Conservation (phyloP, 1,284 basidiomycete species). For the Volvariella surrecta region DNA sequence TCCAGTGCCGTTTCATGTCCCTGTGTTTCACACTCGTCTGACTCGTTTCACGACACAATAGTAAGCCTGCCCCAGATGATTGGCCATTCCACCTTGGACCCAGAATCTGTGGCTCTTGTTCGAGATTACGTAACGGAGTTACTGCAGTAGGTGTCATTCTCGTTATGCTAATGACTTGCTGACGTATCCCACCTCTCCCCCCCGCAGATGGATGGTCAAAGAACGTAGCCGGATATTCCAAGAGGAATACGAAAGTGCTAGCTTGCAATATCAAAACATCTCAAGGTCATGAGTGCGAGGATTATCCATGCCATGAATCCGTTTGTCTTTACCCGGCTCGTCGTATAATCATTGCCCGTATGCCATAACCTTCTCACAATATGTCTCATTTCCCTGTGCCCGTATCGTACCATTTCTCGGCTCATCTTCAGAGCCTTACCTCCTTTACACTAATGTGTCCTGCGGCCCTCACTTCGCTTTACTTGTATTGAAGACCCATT, state of each 20-base stretch:
- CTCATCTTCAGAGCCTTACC: no score
- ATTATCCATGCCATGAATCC: not conserved
- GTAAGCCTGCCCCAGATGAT: constrained; percentile 79
- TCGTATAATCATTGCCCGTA: not conserved
- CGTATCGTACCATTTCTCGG: not conserved
- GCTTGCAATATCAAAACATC: constrained; percentile 67
- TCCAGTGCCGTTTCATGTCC: not conserved
- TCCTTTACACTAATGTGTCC: no score
- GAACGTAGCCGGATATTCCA: constrained; percentile 65
- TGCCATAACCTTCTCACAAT: not conserved
- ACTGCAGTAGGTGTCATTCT: constrained; percentile 56
- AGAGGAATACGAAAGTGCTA: constrained; percentile 65
- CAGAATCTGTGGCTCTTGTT: constrained; percentile 76
- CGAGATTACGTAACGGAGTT: constrained; percentile 89
- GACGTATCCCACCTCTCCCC: constrained; percentile 7
- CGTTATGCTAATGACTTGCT: constrained; percentile 2
- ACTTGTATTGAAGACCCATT: no score
- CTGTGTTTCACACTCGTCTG: not conserved
- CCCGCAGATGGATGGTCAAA: constrained; percentile 48
- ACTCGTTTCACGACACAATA: constrained; percentile 16
- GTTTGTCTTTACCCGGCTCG: not conserved
- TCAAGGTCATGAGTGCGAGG: constrained; percentile 46
- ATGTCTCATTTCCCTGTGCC: not conserved
- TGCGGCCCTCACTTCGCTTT: no score
- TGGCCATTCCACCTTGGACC: constrained; percentile 85